Evolutionary conservation across 164 flowering plant species (phyloP), one percentile per base, ranked within the genome.

Genomic region (Macadamia integrifolia): DNA sequence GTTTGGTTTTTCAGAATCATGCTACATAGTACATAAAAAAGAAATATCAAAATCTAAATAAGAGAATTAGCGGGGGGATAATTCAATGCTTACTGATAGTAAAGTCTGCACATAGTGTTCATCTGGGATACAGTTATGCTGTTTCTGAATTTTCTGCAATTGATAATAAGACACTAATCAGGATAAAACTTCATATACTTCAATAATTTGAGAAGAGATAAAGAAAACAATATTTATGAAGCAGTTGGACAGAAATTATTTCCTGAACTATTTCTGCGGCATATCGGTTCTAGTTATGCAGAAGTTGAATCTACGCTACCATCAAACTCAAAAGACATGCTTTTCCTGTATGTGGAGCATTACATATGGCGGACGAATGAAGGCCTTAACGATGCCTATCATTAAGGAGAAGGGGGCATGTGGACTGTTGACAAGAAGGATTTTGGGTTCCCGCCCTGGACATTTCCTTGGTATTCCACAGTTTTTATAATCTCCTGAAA

Each of bases 111-210:
- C 86, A 69, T 89, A 93, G 72, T 93, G 97, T 75, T 93, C 98
- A 79, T 93, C 98, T 49, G 98, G 96, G 62, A 93, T 93, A 75
- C 98, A 93, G 77, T 93, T 86, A 75, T 91, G 97, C 80, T 85
- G 94, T 83, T 89, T 88, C 80, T 89, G 95, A 75, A 88, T 84
- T 80, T 77, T 79, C 93, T 93, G 93, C 87, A 85, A 61, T 69
- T 68, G 28, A 69, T 35, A 60, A 56, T 31, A 14, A 64, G 50
- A 62, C 59, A 50, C 10, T 44, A 29, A 29, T 66, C 61, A 71
- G 69, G 28, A 61, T 4, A 66, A 23, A 14, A 11, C 23, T 13
- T 56, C 8, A 35, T 15, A 23, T 32, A 14, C n/a, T 46, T 15
- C 32, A 29, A 42, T 32, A 52, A 55, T 35, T 35, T 2, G 35